Evolutionary conservation across 495 filamentous ascomycete genomes (phyloP).

Genomic region (Hyaloscypha variabilis): DNA sequence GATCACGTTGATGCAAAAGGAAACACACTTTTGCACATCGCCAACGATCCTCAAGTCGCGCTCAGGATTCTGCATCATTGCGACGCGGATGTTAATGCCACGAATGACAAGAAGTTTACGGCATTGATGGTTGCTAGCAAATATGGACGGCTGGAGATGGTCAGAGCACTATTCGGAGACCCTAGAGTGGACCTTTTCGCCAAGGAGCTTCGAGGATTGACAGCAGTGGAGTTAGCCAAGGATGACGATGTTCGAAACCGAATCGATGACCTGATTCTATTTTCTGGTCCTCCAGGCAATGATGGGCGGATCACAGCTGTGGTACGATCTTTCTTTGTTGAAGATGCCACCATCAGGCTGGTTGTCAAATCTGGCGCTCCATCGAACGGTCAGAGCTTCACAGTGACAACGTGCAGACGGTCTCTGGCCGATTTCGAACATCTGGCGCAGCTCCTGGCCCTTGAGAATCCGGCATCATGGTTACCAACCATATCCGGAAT

Average conservation of each 20-base stretch:
- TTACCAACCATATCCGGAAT: constrained; percentile 78
- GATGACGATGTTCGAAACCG: constrained; percentile 96
- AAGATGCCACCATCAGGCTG: constrained; percentile 91
- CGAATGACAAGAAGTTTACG: constrained; percentile 94
- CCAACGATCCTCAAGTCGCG: constrained; percentile 81
- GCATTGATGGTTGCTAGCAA: constrained; percentile 99
- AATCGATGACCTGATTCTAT: constrained; percentile 90
- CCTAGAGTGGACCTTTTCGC: constrained; percentile 82
- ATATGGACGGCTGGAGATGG: constrained; percentile 92
- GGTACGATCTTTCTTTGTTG: constrained; percentile 96
- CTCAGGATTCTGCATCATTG: constrained; percentile 74
- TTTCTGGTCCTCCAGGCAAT: constrained; percentile 68
- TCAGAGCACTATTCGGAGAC: constrained; percentile 85
- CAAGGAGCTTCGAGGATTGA: constrained; percentile 86
- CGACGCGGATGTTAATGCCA: constrained; percentile 93
- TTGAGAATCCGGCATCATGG: constrained; percentile 96
- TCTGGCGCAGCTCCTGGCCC: constrained; percentile 79
- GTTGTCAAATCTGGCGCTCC: constrained; percentile 92
- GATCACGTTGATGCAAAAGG: constrained; percentile 92
- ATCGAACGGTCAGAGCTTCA: constrained; percentile 66
- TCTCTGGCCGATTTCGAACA: constrained; percentile 91
- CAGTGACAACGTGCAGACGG: constrained; percentile 92
- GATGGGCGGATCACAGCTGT: constrained; percentile 90
- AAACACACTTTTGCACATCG: constrained; percentile 91
- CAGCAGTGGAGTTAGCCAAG: constrained; percentile 95